Base-by-base conservation (phyloP, 2,329 filamentous ascomycete genomes). In the Periconia digitata region DNA sequence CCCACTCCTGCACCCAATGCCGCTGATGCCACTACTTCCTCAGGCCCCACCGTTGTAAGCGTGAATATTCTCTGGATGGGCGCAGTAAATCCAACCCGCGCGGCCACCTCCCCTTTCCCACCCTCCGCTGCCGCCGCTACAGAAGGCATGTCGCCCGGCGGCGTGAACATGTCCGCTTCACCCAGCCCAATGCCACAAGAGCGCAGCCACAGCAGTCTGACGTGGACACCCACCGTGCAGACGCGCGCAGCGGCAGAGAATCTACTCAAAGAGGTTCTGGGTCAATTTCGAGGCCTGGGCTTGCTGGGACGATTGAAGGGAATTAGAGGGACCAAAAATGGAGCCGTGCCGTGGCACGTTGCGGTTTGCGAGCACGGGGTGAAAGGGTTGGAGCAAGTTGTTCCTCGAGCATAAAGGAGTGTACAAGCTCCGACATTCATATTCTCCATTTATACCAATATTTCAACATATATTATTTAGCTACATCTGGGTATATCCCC, bases 321-420 rank as follows among this genome's bases (percentile, higher is more conserved):
- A 74, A 84, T 62, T 79, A 83, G 60, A 70, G 77, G 51, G 75
- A 83, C 51, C 45, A 77, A 73, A 41, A 83, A 85, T 62, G 73
- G 73, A 15, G 78, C 84, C n/a, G 74, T 87, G 59, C 89, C 89
- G 16, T 90, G 89, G 86, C 89, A 92, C 75, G 75, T 92, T 50
- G 85, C 84, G 12, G 85, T 82, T 16, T 87, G 85, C 2, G 80
- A 87, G 69, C 86, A 86, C 71, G 86, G 82, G 2, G 84, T 85
- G 3, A 76, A 82, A 64, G 85, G 80, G 17, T 69, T 92, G 63
- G 62, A 59, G 23, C 56, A 37, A 37, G 42, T 39, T 38, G 15
- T 47, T 10, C 40, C 43, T n/a, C n/a, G n/a, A n/a, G n/a, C n/a
- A n/a, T n/a, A n/a, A n/a, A n/a, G n/a, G n/a, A n/a, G n/a, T n/a